These are phyloP conservation scores for Peniophora sp. DNA, from an alignment of 1,284 basidiomycete genomes.

Conservation along the genomic window DNA sequence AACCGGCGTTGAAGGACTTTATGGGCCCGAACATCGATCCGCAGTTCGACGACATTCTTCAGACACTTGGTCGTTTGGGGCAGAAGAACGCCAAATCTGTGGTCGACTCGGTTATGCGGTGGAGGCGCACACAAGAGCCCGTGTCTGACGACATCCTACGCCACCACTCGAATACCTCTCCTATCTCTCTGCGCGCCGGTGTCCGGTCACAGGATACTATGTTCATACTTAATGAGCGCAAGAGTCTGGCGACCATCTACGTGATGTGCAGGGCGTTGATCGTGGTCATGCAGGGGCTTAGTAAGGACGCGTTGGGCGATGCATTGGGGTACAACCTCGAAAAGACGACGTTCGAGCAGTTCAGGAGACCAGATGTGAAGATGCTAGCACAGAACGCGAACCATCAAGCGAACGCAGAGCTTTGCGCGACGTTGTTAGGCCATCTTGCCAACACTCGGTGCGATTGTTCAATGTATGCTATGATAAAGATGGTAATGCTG, in stretches of 20 bases:
- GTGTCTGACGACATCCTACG: slow-evolving; percentile 48
- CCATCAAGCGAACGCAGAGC: slow-evolving; percentile 70
- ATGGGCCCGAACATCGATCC: slow-evolving; percentile 69
- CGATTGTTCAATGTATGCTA: slow-evolving; percentile 7
- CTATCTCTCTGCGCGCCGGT: slow-evolving; percentile 27
- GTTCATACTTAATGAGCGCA: slow-evolving; percentile 63
- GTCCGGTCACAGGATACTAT: slow-evolving; percentile 45
- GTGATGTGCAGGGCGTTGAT: slow-evolving; percentile 84
- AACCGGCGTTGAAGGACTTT: slow-evolving; percentile 54
- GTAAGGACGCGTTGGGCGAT: slow-evolving; percentile 73
- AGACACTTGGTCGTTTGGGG: slow-evolving; percentile 81
- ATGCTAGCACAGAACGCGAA: slow-evolving; percentile 59
- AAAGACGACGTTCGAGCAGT: slow-evolving; percentile 82
- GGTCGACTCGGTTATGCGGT: slow-evolving; percentile 81
- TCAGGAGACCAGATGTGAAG: slow-evolving; percentile 68
- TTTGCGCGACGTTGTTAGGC: slow-evolving; percentile 79
- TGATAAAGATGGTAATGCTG: neutral
- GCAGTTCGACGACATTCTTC: slow-evolving; percentile 74
- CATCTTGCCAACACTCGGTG: slow-evolving; percentile 75
- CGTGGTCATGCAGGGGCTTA: slow-evolving; percentile 63
- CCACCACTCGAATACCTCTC: slow-evolving; percentile 39
- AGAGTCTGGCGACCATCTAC: slow-evolving; percentile 76
- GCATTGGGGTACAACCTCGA: slow-evolving; percentile 73
- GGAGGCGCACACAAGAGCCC: slow-evolving; percentile 75
- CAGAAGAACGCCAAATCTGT: slow-evolving; percentile 80